Base-by-base conservation (phyloP, 768 basidiomycete genomes). In the Epithele typhae region DNA sequence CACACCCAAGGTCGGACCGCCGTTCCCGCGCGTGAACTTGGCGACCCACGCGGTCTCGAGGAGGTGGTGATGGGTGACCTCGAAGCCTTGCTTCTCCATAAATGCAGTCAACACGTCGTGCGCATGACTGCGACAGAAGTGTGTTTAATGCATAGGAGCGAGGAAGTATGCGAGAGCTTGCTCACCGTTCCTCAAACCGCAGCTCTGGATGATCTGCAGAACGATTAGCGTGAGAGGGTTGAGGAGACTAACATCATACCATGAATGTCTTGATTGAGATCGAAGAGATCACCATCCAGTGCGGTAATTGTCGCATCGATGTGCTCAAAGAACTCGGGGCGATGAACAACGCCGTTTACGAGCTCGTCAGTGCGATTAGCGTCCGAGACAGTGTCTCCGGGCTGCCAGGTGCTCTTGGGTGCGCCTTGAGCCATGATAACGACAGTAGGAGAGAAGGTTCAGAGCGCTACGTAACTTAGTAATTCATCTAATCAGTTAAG, bases 21-120 rank as follows among this genome's bases (percentile, higher is more conserved):
- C 87, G 24, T 68, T 62, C 10, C 85, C 83, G 53, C 82, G 72
- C 14, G 73, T 67, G 55, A 78, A 90, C 2, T 73, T 75, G 0
- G 89, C 89, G 18, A 73, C 67, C 88, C 88, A 90, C 4, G 86
- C 88, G 0, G 88, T 92, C 15, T 78, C 72, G 21, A 91, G 68
- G 40, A 75, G 72, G 55, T 81, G 76, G 37, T 86, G 76, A 42
- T 66, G 72, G 33, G 73, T 75, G 12, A 88, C 82, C 14, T 73
- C 63, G 59, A 85, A 90, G 0, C 82, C 86, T 23, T 81, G 78
- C 36, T 66, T 71, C 36, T 66, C 69, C 74, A 91, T 78, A 60
- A 87, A 89, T 0, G 65, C 60, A 0, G 87, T 84, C 19, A 87
- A 73, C 2, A 69, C 72, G 55, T 89, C 83, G 53, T 91, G 87